Conservation (phyloP, 768 basidiomycete species). For the Serendipita sp. region DNA sequence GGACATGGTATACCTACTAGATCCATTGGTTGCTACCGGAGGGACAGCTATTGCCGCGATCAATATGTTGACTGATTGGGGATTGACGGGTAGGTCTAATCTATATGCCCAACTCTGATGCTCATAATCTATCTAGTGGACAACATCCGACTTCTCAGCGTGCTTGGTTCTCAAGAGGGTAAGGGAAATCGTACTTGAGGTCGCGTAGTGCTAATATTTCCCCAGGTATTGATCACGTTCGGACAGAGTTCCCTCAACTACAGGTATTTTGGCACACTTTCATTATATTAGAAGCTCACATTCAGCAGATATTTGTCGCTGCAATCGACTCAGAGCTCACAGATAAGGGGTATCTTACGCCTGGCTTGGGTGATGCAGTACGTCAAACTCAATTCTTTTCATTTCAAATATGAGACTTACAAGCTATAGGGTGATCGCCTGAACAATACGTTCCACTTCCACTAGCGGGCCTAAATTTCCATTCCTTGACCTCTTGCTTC, state of each 20-base stretch:
- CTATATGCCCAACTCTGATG: neutral
- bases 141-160: constrained; percentile 65
- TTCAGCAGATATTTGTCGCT: constrained; percentile 67
- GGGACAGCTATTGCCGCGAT: constrained; percentile 83
- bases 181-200: constrained; percentile 20
- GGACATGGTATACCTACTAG: constrained; percentile 74
- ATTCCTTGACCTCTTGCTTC: neutral
- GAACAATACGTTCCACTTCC: constrained; percentile 43
- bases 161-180: constrained; percentile 67
- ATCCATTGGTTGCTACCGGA: constrained; percentile 88
- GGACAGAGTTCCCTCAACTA: constrained; percentile 52
- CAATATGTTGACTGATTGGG: constrained; percentile 74
- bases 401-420: neutral
- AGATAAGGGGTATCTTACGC: constrained; percentile 60
- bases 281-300: neutral
- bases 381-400: constrained; percentile 16
- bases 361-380: constrained; percentile 83
- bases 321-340: constrained; percentile 65
- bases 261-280: constrained; percentile 35
- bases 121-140: constrained; percentile 25
- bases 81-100: constrained; percentile 40
- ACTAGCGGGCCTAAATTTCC: neutral
- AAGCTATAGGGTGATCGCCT: constrained; percentile 59
- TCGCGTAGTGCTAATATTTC: neutral
- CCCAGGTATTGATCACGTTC: constrained; percentile 28